A percentile compares a stretch with the other conserved stretches of the same genome.
Conservation (phyloP, 2,329 filamentous ascomycete genomes). For the Penicillium sp. region DNA sequence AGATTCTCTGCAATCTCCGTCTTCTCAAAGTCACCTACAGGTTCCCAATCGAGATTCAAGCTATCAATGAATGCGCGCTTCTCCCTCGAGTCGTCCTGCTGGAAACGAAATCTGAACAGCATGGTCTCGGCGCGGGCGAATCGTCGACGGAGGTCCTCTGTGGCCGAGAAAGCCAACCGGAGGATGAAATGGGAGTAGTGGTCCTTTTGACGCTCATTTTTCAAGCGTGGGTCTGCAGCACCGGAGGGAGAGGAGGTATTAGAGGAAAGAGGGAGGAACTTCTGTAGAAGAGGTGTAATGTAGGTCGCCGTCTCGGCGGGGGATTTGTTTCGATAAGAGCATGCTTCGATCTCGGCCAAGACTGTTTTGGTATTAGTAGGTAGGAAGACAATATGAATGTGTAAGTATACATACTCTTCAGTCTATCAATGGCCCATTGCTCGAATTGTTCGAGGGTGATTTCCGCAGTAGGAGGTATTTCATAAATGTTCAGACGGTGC, state of each 20-base stretch:
- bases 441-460: conserved; percentile 97
- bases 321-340: conserved; percentile 88
- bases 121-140: conserved; percentile 85
- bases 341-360: conserved; percentile 69
- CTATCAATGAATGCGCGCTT: conserved; percentile 72
- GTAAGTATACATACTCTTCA: conserved; percentile 63
- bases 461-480: conserved; percentile 82
- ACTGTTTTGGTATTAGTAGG: conserved; percentile 27
- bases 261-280: conserved; percentile 77
- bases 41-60: conserved; percentile 80
- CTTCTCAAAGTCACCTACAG: conserved; percentile 77
- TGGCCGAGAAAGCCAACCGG: conserved; percentile 85
- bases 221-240: conserved; percentile 53
- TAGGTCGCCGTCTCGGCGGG: conserved; percentile 78
- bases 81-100: conserved; percentile 72
- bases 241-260: conserved; percentile 64
- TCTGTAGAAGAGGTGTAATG: conserved; percentile 83
- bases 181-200: conserved; percentile 98
- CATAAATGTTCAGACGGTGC: conserved; percentile 89
- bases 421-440: conserved; percentile 93
- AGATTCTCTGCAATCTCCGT: conserved; percentile 64
- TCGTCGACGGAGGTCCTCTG: conserved; percentile 82
- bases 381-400: too few relatives aligned
- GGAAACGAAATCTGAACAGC: conserved; percentile 81
- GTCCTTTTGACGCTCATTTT: conserved; percentile 81